These are phyloP conservation scores for Claviceps paspali DNA, from an alignment of 2,329 filamentous ascomycete genomes.

Conservation along the genomic window DNA sequence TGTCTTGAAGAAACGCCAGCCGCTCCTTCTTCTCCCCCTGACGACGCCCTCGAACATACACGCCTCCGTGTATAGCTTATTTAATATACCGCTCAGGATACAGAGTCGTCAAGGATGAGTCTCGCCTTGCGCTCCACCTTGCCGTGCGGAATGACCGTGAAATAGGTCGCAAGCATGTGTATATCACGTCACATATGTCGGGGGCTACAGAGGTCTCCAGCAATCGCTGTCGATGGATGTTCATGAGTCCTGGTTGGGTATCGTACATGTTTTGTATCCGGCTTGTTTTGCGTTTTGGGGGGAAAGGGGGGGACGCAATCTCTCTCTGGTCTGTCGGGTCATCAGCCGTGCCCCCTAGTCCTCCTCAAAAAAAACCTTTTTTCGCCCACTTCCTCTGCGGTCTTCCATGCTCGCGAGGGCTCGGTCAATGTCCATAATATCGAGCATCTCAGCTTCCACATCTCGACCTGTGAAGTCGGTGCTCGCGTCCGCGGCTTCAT, in stretches of 20 bases:
- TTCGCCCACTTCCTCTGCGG: constrained; percentile 30
- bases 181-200: background rate
- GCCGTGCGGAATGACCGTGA: constrained; percentile 40
- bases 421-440: constrained; percentile 51
- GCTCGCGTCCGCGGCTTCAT: constrained; percentile 35
- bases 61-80: background rate
- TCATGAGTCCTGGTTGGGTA: no score
- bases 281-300: no score
- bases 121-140: constrained; percentile 66
- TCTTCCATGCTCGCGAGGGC: constrained; percentile 40
- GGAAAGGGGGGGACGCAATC: no score
- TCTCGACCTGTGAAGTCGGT: constrained; percentile 35
- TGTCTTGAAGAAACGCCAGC: no score
- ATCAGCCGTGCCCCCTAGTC: constrained; percentile 10
- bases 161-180: background rate
- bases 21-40: constrained; percentile 12
- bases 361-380: constrained; percentile 37
- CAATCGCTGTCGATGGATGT: no score
- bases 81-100: constrained; percentile 60
- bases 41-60: constrained; percentile 8
- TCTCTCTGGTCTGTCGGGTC: no score
- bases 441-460: constrained; percentile 45
- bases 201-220: background rate
- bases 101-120: constrained; percentile 58
- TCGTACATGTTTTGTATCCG: no score